A percentile compares a stretch with the other conserved stretches of the same genome.
These are phyloP conservation scores for Leishmania aethiopica DNA, from an alignment of 208 protist genomes.

Conservation along the genomic window DNA sequence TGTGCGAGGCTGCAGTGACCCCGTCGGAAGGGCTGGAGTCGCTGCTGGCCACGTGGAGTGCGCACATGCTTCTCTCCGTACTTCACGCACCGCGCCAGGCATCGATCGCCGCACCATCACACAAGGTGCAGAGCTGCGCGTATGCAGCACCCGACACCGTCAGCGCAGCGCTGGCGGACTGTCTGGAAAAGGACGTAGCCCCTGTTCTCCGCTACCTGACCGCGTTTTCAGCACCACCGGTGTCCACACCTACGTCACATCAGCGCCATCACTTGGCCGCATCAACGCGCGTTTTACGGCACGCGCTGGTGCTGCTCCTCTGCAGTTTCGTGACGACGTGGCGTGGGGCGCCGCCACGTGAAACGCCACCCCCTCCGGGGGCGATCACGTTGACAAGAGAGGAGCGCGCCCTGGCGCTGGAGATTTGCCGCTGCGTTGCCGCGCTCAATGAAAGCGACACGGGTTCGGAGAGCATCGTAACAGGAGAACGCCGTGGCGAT, in stretches of 20 bases:
- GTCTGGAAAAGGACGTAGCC: conserved; percentile 3
- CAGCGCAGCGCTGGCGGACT: not conserved
- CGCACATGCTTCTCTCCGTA: conserved; percentile 16
- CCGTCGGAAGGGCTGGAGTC: not conserved
- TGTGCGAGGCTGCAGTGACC: not conserved
- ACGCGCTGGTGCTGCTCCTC: conserved; percentile 19
- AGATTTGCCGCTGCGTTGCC: conserved; percentile 11
- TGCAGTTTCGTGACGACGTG: conserved; percentile 19
- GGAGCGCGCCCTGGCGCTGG: conserved; percentile 12
- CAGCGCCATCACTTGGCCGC: not conserved
- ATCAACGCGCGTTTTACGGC: not conserved
- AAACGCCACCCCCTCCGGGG: not conserved
- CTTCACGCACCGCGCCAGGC: not conserved
- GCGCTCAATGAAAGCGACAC: not conserved
- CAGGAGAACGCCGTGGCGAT: not conserved
- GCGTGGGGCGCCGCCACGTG: not conserved
- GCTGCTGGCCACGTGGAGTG: conserved; percentile 26
- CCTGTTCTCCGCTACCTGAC: conserved; percentile 25
- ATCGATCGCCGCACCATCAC: not conserved
- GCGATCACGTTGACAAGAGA: not conserved
- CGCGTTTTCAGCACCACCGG: not conserved
- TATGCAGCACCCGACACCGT: not conserved
- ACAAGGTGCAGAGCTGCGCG: not conserved
- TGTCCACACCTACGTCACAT: not conserved
- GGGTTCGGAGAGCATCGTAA: not conserved